Base-by-base conservation (phyloP, 352 stramenopile species). In the Phytopythium delawarense region DNA sequence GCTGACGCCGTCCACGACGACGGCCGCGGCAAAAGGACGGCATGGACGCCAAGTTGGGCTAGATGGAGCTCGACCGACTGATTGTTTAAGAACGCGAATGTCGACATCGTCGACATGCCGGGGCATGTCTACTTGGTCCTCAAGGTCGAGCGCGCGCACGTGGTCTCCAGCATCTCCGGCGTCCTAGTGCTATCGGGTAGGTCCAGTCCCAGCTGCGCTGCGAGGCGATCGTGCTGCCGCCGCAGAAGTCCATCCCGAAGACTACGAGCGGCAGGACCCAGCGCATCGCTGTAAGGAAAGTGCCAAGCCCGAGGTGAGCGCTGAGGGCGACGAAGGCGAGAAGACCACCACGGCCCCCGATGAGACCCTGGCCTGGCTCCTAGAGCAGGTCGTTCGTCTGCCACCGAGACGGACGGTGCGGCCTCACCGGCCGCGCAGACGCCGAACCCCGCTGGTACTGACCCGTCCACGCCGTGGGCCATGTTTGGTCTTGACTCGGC, bases 241-340 rank as follows among this genome's bases (percentile, higher is more conserved):
- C 65, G 5, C 76, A 85, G 35, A 84, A 86, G 62, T 83, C 74
- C 8, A 91, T 94, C 25, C 78, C 82, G 1, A 94, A 94, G 74
- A 94, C 87, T 0, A 94, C 84, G 20, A 94, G 85, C 52, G 85
- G 87, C 49, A 96, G 92, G 68, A 92, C 94, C 37, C 83, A 91
- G 59, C 87, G 84, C 21, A 85, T 80, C 53, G 76, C 11, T 71
- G 35, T 71, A 39, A 57, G 39, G 30, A 60, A 65, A 15, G 20
- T 25, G n/a, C 54, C 23, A 71, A 74, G 35, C 39, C 32, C 8
- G 13, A 65, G 16, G 25, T 62, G 4, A n/a, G 3, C 20, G 54
- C 32, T 4, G 48, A 42, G 28, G 18, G 18, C n/a, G 74, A 69
- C 21, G 21, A 48, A 32, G 55, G 57, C 20, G 65, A 70, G 34